phyloP scores from a whole-genome alignment of 129 eudicot genomes.

The Flaveria linearis region DNA sequence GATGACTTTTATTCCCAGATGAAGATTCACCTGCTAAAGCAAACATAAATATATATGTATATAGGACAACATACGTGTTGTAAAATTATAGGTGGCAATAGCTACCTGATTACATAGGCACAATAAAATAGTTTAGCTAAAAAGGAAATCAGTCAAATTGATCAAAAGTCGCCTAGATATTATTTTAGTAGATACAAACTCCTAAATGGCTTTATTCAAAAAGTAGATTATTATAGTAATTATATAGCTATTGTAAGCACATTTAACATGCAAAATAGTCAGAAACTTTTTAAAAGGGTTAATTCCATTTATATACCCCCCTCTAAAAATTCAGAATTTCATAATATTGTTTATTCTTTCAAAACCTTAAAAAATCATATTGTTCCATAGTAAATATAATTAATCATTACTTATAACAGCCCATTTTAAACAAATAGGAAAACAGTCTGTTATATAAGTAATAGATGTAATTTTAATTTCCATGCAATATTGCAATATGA shows the following conservation, averaged over 20 bases:
- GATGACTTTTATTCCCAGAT: constrained; percentile 54
- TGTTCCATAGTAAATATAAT: not conserved
- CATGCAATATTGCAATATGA: not conserved
- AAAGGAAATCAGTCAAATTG: not conserved
- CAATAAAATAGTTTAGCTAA: not conserved
- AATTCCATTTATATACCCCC: not conserved
- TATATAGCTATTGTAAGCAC: not conserved
- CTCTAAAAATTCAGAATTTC: not conserved
- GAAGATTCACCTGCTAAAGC: constrained; percentile 47
- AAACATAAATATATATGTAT: constrained; percentile 15
- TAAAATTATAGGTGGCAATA: not conserved
- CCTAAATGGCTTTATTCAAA: not conserved
- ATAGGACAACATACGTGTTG: not conserved
- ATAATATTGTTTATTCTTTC: not conserved
- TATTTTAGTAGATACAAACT: not conserved
- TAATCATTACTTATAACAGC: not conserved
- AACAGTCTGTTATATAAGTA: not conserved
- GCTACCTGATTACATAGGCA: not conserved
- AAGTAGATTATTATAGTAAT: constrained; percentile 1
- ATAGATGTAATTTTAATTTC: not conserved
- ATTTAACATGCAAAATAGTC: not conserved
- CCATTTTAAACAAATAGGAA: not conserved
- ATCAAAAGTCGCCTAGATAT: not conserved
- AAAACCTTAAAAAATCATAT: not conserved
- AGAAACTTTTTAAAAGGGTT: not conserved